Evolutionary conservation across 2,329 filamentous ascomycete genomes (phyloP), one percentile per base, ranked within the genome.

Genomic region (Hymenoscyphus linearis): DNA sequence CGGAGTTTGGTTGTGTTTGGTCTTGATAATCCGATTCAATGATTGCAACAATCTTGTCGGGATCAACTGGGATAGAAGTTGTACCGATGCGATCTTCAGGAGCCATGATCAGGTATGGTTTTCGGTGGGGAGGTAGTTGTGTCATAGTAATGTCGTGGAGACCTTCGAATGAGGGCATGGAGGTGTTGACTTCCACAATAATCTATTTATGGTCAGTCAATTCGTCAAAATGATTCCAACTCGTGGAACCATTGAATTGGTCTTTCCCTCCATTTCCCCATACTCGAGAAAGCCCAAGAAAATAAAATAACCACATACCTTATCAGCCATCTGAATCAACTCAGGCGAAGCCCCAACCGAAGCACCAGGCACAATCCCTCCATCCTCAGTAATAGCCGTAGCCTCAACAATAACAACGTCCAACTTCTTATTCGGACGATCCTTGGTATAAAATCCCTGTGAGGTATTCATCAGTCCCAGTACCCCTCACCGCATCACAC

Each of bases 61-160:
- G 86, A 74, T 96, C 91, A 25, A 96, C 80, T 26, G 91, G 90
- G 71, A 96, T 92, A 67, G 91, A 88, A 0, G 86, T 86, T 5
- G 86, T 88, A 59, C 91, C 92, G 71, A 96, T 95, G 59, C 91
- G 85, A 77, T 96, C 91, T 76, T 96, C 90, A 9, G 91, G 90
- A 40, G 83, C 79, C 83, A 91, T 95, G 75, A 96, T 87, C 27
- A 95, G 80, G 76, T 93, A 95, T 1, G 91, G 91, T 78, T 95
- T 96, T 68, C 91, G 82, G 66, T 81, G 77, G 2, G 91, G 91
- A 18, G 91, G 91, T 12, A 93, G 78, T 67, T 95, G 89, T n/a
- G 88, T 91, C 82, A 93, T 88, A 64, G 89, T 92, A 73, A 96
- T 96, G 71, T 96, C 92, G 80, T 96, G 91, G 18, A 96, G 83